Base-by-base conservation (phyloP, 164 flowering plant genomes). In the Hamamelis virginiana region DNA sequence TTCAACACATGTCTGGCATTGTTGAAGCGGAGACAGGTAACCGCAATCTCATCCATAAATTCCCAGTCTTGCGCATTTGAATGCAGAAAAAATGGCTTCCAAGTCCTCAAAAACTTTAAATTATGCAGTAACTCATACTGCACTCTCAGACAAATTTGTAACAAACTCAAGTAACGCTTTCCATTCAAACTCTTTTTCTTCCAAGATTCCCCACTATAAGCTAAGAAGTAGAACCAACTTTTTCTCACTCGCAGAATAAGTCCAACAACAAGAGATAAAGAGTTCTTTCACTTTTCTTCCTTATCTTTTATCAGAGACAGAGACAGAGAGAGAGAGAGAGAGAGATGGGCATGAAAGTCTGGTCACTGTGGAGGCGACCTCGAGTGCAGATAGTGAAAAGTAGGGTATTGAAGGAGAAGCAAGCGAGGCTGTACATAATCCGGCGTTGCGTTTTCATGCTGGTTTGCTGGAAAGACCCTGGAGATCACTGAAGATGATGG, bases 401-500 rank as follows among this genome's bases (percentile, higher is more conserved):
- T 9, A 64, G 47, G 66, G 38, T 13, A 9, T 28, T 66, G 45
- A 55, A 51, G 52, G 79, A 68, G 70, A 64, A 72, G 66, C 66
- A 57, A 23, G 67, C 72, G 21, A 68, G 75, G 65, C 60, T 76
- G 9, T 72, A 72, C 48, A 75, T 75, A 21, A 70, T 70, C 60
- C 45, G 56, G 26, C 74, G 72, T 0, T 71, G 74, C 69, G 41
- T 70, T 10, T 15, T 62, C 64, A 71, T 71, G 78, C 72, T 75
- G 55, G 15, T 75, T 62, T 75, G 74, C 72, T 75, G 78, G 78
- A 62, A 59, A 70, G 78, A 75, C 11, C 38, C 14, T 9, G 51
- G 23, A 64, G 78, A 75, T 56, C 38, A 61, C 62, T 43, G n/a
- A 44, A 27, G 28, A 26, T 63, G 46, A 33, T 13, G 21, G 65